These are phyloP conservation scores for Tarenaya hassleriana DNA, from an alignment of 345 rosid genomes.

Conservation along the genomic window DNA sequence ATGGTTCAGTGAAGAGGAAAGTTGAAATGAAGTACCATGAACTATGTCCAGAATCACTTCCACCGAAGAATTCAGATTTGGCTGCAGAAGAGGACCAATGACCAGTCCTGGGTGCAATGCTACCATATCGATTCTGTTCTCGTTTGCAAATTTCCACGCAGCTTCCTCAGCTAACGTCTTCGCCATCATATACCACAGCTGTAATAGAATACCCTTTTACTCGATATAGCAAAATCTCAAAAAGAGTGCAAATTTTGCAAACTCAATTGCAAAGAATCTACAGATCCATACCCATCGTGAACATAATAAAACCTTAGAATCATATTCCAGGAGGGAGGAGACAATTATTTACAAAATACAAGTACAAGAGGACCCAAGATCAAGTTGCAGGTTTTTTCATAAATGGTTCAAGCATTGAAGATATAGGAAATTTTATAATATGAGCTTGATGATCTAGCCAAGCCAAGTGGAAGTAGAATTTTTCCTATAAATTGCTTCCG, in stretches of 20 bases:
- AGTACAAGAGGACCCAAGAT: no score
- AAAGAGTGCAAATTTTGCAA: conserved; percentile 22
- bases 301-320: no score
- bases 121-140: conserved; percentile 27
- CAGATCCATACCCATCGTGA: no score
- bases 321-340: neutral
- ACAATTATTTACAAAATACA: neutral
- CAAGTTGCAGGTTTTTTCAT: no score
- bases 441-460: neutral
- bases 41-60: conserved; percentile 20
- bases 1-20: no score
- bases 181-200: conserved; percentile 27
- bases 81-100: conserved; percentile 38
- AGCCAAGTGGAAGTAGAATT: conserved; percentile 13
- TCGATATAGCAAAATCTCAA: no score
- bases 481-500: conserved; percentile 22
- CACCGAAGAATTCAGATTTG: conserved; percentile 26
- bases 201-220: neutral
- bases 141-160: conserved; percentile 31
- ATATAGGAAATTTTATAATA: neutral
- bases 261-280: conserved; percentile 19
- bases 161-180: conserved; percentile 34
- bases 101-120: conserved; percentile 34
- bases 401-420: no score
- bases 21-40: no score